Percentiles rank a stretch among this genome's conserved stretches.
Conservation (phyloP, 1,284 basidiomycete genomes). For the Xerocomus nothofagi region DNA sequence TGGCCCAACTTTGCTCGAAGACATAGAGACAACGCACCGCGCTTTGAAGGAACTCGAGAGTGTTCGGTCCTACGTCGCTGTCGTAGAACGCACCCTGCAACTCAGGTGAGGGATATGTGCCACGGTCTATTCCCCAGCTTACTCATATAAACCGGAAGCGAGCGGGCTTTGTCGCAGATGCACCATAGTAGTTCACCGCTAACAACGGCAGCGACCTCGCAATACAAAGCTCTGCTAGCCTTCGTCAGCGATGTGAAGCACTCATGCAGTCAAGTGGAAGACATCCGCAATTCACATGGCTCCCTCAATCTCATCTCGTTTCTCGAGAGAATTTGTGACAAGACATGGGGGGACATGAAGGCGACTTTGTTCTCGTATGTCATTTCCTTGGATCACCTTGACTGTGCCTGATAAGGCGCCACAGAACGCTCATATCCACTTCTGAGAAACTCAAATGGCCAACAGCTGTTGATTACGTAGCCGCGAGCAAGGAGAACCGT, state of each 20-base stretch:
- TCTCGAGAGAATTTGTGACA: conserved; percentile 56
- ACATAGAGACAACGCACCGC: conserved; percentile 72
- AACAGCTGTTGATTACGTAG: conserved; percentile 62
- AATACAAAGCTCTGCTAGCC: conserved; percentile 60
- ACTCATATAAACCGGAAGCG: conserved; percentile 42
- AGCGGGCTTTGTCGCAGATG: conserved; percentile 54
- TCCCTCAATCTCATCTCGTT: conserved; percentile 57
- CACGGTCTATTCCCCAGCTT: conserved; percentile 1
- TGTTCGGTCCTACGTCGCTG: conserved; percentile 72
- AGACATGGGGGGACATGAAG: conserved; percentile 78
- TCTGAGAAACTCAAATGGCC: conserved; percentile 85
- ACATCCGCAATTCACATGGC: conserved; percentile 35
- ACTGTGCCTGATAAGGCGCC: neutral
- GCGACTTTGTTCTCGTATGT: conserved; percentile 60
- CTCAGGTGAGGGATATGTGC: conserved; percentile 62
- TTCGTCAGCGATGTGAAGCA: conserved; percentile 53
- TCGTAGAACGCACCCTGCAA: conserved; percentile 68
- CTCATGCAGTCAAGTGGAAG: conserved; percentile 47
- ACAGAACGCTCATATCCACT: conserved; percentile 59
- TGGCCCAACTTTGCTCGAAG: conserved; percentile 71
- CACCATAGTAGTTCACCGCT: conserved; percentile 41
- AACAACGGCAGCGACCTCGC: conserved; percentile 48
- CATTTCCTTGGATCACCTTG: neutral
- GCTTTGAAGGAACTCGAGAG: conserved; percentile 73
- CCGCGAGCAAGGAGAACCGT: conserved; percentile 50